Conservation (phyloP, 305 asterid genomes). For the Solanum hybrid region DNA sequence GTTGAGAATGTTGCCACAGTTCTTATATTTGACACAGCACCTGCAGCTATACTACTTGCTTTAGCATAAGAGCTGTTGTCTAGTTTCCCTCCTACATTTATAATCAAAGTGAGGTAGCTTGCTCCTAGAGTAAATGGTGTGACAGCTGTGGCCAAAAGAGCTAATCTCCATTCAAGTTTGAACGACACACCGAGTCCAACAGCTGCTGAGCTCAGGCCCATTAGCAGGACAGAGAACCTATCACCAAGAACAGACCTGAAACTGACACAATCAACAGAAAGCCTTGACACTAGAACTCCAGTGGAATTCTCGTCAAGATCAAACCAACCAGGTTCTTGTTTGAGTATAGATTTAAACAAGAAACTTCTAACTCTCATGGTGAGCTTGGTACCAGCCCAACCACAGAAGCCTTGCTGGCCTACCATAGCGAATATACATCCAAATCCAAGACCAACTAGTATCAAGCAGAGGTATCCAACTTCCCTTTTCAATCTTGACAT, state of each 20-base stretch:
- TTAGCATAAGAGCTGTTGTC: conserved; percentile 54
- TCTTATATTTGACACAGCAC: conserved; percentile 72
- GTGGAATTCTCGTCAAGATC: conserved; percentile 62
- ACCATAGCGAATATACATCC: conserved; percentile 62
- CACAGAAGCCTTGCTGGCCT: conserved; percentile 77
- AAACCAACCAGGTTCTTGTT: conserved; percentile 84
- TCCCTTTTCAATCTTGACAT: conserved; percentile 34
- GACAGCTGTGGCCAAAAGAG: conserved; percentile 54
- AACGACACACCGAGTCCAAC: conserved; percentile 66
- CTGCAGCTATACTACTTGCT: conserved; percentile 73
- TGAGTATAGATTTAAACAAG: conserved; percentile 47
- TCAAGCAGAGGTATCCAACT: conserved; percentile 50
- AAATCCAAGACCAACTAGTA: conserved; percentile 63
- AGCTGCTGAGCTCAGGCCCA: conserved; percentile 77
- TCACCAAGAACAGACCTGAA: conserved; percentile 72
- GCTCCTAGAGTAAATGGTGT: conserved; percentile 81
- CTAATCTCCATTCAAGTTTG: conserved; percentile 53
- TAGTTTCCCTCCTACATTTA: conserved; percentile 59
- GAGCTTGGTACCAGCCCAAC: conserved; percentile 72
- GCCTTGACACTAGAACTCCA: conserved; percentile 57
- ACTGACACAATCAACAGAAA: conserved; percentile 47
- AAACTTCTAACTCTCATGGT: conserved; percentile 51
- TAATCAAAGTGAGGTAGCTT: conserved; percentile 61
- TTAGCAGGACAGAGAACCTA: conserved; percentile 50
- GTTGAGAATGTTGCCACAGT: conserved; percentile 73